phyloP scores from a whole-genome alignment of 257 asterid genomes.

The Fraxinus excelsior region DNA sequence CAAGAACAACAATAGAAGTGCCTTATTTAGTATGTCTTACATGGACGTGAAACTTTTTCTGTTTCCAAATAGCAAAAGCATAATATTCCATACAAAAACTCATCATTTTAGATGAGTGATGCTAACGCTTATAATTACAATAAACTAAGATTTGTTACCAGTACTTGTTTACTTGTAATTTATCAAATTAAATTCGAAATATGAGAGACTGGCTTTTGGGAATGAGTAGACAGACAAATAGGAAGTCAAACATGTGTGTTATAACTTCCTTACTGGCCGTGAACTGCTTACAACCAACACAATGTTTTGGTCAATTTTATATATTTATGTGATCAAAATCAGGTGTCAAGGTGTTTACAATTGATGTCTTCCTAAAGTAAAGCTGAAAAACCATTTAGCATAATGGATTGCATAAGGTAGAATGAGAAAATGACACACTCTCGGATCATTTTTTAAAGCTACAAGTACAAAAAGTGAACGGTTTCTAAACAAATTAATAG shows the following conservation, averaged over 20 bases:
- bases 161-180: neutral
- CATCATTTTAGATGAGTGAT: neutral
- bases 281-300: neutral
- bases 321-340: neutral
- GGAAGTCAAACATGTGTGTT: neutral
- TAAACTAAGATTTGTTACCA: neutral
- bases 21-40: neutral
- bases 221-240: neutral
- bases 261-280: neutral
- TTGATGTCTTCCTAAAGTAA: neutral
- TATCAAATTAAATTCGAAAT: neutral
- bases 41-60: neutral
- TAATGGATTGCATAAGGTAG: neutral
- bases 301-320: neutral
- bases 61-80: neutral
- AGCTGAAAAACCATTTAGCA: neutral
- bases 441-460: neutral
- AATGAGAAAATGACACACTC: too few relatives aligned
- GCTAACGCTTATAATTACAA: neutral
- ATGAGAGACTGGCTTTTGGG: neutral
- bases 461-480: neutral
- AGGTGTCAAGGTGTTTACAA: neutral
- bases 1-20: neutral
- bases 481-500: conserved; percentile 3
- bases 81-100: neutral